Conservation (phyloP, 225 moss, liverwort and hornwort species). For the Sphagnum tenellum region DNA sequence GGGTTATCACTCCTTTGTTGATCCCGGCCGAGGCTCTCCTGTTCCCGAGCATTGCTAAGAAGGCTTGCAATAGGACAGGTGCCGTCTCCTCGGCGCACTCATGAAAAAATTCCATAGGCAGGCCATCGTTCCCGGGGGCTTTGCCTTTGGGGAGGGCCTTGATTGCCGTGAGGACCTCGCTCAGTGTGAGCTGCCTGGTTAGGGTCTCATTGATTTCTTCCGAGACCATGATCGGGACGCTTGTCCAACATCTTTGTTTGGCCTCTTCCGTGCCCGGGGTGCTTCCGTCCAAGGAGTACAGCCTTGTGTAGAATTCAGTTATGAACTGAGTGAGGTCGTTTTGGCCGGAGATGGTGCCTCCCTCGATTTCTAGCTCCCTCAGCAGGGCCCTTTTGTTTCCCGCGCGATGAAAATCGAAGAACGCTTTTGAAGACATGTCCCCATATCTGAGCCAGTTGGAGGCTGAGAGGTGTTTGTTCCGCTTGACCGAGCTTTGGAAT, state of each 20-base stretch:
- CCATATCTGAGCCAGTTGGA: background rate
- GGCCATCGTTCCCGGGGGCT: background rate
- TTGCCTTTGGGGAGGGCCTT: background rate
- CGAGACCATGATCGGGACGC: background rate
- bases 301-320: background rate
- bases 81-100: background rate
- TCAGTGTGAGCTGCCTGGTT: background rate
- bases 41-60: background rate
- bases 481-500: background rate
- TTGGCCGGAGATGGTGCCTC: background rate
- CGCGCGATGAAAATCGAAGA: background rate
- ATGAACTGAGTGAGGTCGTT: background rate
- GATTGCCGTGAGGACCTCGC: background rate
- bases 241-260: background rate
- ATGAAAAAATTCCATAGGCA: slow-evolving; percentile 3
- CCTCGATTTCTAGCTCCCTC: background rate
- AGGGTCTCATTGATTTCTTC: background rate
- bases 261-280: background rate
- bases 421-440: background rate
- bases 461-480: too few relatives aligned
- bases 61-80: background rate
- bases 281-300: background rate
- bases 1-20: background rate
- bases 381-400: background rate
- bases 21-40: background rate